Conservation (phyloP, 2,329 filamentous ascomycete species). For the Aspergillus ochraceoroseus region DNA sequence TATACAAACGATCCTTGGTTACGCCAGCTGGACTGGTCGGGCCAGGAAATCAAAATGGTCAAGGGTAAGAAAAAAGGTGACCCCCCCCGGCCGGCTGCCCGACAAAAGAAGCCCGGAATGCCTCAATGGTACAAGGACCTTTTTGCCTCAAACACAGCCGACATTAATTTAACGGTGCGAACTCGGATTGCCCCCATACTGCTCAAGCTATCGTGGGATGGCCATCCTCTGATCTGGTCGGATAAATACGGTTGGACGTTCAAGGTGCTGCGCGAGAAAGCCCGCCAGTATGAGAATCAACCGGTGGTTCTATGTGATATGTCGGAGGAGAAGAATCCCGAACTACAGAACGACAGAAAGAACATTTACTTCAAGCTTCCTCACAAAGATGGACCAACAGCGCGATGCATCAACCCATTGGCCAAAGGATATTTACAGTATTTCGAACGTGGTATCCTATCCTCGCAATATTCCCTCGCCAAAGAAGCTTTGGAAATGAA, state of each 20-base stretch:
- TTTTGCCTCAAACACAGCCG: constrained; percentile 61
- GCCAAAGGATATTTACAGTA: constrained; percentile 87
- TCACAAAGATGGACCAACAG: constrained; percentile 86
- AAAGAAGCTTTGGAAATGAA: constrained; percentile 98
- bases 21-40: constrained; percentile 89
- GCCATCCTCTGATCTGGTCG: constrained; percentile 86
- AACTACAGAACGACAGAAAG: constrained; percentile 60
- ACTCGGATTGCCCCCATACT: constrained; percentile 83
- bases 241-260: constrained; percentile 93
- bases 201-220: constrained; percentile 81
- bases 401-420: constrained; percentile 79
- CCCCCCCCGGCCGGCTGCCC: constrained; percentile 66
- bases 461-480: constrained; percentile 82
- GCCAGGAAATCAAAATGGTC: constrained; percentile 83
- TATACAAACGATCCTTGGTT: constrained; percentile 86
- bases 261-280: constrained; percentile 61
- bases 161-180: constrained; percentile 74
- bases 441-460: constrained; percentile 82
- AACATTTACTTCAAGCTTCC: constrained; percentile 86
- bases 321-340: constrained; percentile 63
- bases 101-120: constrained; percentile 92
- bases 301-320: constrained; percentile 73
- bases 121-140: constrained; percentile 95
- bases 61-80: constrained; percentile 87
- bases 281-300: constrained; percentile 61